Evolutionary conservation across 768 basidiomycete species (phyloP).

Genomic region (Tricholoma bakamatsutake): DNA sequence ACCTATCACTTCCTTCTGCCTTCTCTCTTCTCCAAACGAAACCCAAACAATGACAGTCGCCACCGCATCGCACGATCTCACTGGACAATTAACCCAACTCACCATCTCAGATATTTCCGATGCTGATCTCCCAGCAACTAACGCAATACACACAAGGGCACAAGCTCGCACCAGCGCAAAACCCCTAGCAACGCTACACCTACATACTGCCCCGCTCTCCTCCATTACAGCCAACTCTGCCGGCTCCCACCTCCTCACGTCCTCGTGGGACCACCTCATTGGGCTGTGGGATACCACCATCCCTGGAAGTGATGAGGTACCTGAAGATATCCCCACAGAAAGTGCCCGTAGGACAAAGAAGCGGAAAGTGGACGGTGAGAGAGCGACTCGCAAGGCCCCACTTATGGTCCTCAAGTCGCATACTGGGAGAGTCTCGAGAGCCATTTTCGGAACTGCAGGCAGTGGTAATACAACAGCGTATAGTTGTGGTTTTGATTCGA

Average conservation of each 20-base stretch:
- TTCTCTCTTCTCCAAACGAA: constrained; percentile 36
- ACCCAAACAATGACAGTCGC: constrained; percentile 39
- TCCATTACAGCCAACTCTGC: constrained; percentile 51
- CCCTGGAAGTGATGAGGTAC: constrained; percentile 60
- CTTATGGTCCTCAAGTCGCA: constrained; percentile 75
- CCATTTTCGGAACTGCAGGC: constrained; percentile 43
- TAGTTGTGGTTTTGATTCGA: constrained; percentile 88
- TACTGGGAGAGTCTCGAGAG: constrained; percentile 73
- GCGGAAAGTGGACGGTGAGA: constrained; percentile 43
- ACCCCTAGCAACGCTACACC: constrained; percentile 65
- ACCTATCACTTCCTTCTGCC: constrained; percentile 60
- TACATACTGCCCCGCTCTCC: constrained; percentile 80
- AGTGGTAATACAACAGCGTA: constrained; percentile 38
- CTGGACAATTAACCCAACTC: constrained; percentile 50
- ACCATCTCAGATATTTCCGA: constrained; percentile 19
- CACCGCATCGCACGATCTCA: constrained; percentile 76
- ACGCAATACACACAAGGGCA: constrained; percentile 13
- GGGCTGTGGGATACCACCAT: constrained; percentile 73
- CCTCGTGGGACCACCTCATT: constrained; percentile 84
- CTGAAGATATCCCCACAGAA: constrained; percentile 29
- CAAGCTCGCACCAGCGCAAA: constrained; percentile 43
- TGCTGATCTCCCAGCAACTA: constrained; percentile 5
- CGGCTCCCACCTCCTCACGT: constrained; percentile 67
- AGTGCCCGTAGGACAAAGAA: constrained; percentile 59
- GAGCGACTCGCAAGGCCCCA: constrained; percentile 61